Evolutionary conservation across 805 yeast genomes (phyloP), one percentile per base, ranked within the genome.

Genomic region (Kluyveromyces siamensis): DNA sequence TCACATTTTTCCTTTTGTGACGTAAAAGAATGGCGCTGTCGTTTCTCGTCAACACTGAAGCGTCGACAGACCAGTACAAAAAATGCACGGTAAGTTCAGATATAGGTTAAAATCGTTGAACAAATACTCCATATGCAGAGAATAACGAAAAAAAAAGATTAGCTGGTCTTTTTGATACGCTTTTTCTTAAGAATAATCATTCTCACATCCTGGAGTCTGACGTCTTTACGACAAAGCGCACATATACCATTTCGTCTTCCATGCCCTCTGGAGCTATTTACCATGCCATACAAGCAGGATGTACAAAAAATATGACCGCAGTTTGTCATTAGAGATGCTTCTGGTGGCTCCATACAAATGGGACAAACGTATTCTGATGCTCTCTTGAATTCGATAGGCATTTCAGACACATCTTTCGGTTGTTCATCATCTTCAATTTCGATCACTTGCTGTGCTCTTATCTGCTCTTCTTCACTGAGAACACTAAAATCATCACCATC

Each of bases 261-360:
- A 19, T 57, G 63, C 39, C 58, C 64, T 56, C 68, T 73, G 37
- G 78, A 78, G 55, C 69, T 71, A 11, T 76, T 74, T 35, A 76
- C 72, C 60, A 74, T 74, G 51, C 69, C 66, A 51, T 74, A 79
- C 5, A 76, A 65, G 57, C 84, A 80, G 27, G 72, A 73, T 6
- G 72, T 67, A 55, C 84, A 80, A 55, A 73, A 79, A 2, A 75
- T 64, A 58, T 80, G 84, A 0, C 84, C 84, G 62, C 84, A 80
- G 0, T 76, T 74, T 3, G 79, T 68, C 16, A 74, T 73, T 30
- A 72, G 69, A 1, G 81, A 73, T 7, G 65, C 55, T 14, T 67
- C 72, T 2, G 81, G 79, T 5, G 73, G 69, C 8, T 78, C 83
- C 57, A 79, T 72, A 47, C 84, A 80, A 18, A 80, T 74, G 0